Base-by-base conservation (phyloP, 495 filamentous ascomycete genomes). In the Mytilinidion resinicola region DNA sequence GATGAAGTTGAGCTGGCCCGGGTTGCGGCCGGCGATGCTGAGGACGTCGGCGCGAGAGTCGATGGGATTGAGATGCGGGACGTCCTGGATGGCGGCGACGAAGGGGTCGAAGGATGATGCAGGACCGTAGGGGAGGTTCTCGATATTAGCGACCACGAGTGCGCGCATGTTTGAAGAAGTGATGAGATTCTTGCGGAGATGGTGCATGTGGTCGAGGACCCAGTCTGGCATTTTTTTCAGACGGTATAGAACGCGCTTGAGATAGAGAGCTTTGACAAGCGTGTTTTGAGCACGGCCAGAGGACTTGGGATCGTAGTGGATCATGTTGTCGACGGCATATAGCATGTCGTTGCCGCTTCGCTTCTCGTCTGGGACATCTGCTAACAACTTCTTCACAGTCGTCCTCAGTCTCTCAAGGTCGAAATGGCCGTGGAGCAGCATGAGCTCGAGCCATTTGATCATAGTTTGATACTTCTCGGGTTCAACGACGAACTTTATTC, bases 291-390 rank as follows among this genome's bases (percentile, higher is more conserved):
- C 90, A 20, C 88, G 85, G 19, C 80, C 72, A 51, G 90, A 82
- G 0, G 91, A 95, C 42, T 87, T 81, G 10, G 78, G 76, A 11
- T 83, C 79, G 60, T 86, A 84, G 63, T 92, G 85, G 36, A 95
- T 80, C 77, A 93, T 91, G 51, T 80, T 78, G 60, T 90, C 86
- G 8, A 95, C 87, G n/a, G 88, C 84, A 48, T 70, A 70, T 3
- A 79, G 72, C 88, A 92, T 91, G 60, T 72, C 79, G 58, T 88
- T 84, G 25, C 95, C 93, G 60, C 84, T 87, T 17, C 93, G 85
- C 79, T 97, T 99, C 55, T 86, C 78, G 59, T 97, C 91, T 3
- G 93, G 93, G 30, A 99, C 86, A 67, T 96, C 93, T 9, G 91
- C 90, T 7, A 96, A 80, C 25, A 96, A 84, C 69, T 95, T 88